phyloP scores from a whole-genome alignment of 2,329 filamentous ascomycete genomes.

The Trichoderma sp. region DNA sequence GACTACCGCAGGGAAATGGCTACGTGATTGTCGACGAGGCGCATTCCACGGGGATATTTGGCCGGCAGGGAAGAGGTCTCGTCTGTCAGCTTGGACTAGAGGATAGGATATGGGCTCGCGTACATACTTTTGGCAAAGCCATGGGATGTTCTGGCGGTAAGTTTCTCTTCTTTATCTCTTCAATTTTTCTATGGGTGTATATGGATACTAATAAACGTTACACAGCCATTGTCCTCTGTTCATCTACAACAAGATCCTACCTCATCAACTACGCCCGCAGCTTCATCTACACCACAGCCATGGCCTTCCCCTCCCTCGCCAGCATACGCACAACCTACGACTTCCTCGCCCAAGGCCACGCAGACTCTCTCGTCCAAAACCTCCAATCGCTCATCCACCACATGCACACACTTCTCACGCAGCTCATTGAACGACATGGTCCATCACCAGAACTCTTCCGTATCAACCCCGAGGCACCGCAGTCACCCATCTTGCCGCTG shows the following conservation, averaged over 20 bases:
- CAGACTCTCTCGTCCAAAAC: slow-evolving; percentile 38
- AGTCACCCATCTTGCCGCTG: slow-evolving; percentile 66
- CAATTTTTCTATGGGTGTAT: rapidly evolving
- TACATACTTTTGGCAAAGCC: slow-evolving; percentile 70
- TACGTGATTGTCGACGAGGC: slow-evolving; percentile 69
- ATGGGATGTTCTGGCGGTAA: slow-evolving; percentile 69
- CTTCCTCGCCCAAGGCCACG: slow-evolving; percentile 53
- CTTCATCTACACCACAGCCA: slow-evolving; percentile 72
- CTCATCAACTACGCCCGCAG: slow-evolving; percentile 76
- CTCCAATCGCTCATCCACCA: slow-evolving; percentile 37
- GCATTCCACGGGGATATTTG: slow-evolving; percentile 64
- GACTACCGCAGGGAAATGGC: slow-evolving; percentile 59
- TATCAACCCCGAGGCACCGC: slow-evolving; percentile 40
- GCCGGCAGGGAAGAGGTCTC: slow-evolving; percentile 56
- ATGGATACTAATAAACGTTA: background rate
- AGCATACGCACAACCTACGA: slow-evolving; percentile 60
- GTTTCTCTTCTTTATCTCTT: slow-evolving; percentile 27
- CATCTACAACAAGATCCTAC: slow-evolving; percentile 59
- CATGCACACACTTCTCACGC: slow-evolving; percentile 49
- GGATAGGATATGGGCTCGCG: slow-evolving; percentile 54
- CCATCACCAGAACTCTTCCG: slow-evolving; percentile 35
- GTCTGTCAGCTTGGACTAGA: slow-evolving; percentile 60
- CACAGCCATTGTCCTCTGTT: slow-evolving; percentile 61
- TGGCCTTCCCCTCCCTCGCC: slow-evolving; percentile 62
- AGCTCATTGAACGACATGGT: slow-evolving; percentile 32